These are phyloP conservation scores for Fusarium sp. DNA, from an alignment of 2,329 filamentous ascomycete genomes.

Conservation along the genomic window DNA sequence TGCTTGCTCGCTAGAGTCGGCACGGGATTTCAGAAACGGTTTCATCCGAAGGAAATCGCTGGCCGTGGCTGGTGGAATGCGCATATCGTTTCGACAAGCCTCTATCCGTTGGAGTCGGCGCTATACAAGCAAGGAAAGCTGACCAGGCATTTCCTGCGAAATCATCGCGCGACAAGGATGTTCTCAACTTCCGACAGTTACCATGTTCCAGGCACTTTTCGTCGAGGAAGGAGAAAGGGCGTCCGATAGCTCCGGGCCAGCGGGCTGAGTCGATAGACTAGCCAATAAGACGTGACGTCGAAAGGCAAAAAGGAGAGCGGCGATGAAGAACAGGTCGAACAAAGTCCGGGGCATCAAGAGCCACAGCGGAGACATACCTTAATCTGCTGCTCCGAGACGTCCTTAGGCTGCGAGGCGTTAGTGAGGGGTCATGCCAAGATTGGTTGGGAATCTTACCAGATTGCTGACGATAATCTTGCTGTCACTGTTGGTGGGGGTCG, in stretches of 20 bases:
- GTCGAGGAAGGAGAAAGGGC: conserved; percentile 47
- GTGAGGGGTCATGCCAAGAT: conserved; percentile 35
- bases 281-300: conserved; percentile 39
- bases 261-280: conserved; percentile 30
- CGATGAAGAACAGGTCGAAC: conserved; percentile 65
- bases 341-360: conserved; percentile 71
- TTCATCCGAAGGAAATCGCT: conserved; percentile 43
- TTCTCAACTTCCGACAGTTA: conserved; percentile 64
- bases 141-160: conserved; percentile 60
- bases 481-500: conserved; percentile 68
- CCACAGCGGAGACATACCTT: conserved; percentile 99
- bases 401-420: conserved; percentile 77
- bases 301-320: conserved; percentile 49
- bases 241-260: conserved; percentile 41
- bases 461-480: conserved; percentile 99
- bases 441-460: conserved; percentile 71
- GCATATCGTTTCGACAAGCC: conserved; percentile 36
- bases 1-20: conserved; percentile 58
- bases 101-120: conserved; percentile 41
- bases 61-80: conserved; percentile 32
- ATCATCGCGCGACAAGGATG: conserved; percentile 60
- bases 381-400: conserved; percentile 96
- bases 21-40: conserved; percentile 35
- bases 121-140: conserved; percentile 51
- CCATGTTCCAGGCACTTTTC: conserved; percentile 46